Conservation (phyloP, 345 rosid genomes). For the Clausena lansium region DNA sequence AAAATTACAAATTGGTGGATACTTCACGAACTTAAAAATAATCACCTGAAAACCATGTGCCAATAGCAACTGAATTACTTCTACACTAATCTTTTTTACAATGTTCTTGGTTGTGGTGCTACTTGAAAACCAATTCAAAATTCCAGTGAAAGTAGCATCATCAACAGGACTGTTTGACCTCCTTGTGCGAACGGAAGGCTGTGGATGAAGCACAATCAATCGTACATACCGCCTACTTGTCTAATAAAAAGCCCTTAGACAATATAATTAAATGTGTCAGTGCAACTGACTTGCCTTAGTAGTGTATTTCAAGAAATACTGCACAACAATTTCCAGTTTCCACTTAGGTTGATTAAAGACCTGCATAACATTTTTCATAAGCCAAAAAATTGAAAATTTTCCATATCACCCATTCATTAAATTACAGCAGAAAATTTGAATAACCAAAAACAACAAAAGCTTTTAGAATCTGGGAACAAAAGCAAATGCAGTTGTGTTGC, state of each 20-base stretch:
- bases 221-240: neutral
- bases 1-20: too few relatives aligned
- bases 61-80: slow-evolving; percentile 63
- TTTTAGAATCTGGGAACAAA: neutral
- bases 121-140: slow-evolving; percentile 55
- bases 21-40: neutral
- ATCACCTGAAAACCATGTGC: slow-evolving; percentile 82
- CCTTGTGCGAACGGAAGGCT: slow-evolving; percentile 73
- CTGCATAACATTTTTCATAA: slow-evolving; percentile 33
- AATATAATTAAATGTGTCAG: neutral
- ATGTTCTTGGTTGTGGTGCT: slow-evolving; percentile 41
- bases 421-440: slow-evolving; percentile 2
- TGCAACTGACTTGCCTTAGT: slow-evolving; percentile 45
- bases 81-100: slow-evolving; percentile 50
- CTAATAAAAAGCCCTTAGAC: neutral
- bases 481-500: neutral
- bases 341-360: slow-evolving; percentile 66
- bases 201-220: slow-evolving; percentile 14
- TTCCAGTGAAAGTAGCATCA: slow-evolving; percentile 47
- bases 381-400: neutral
- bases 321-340: slow-evolving; percentile 77
- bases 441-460: slow-evolving; percentile 1
- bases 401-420: neutral
- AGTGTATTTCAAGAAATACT: slow-evolving; percentile 60
- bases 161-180: slow-evolving; percentile 40